Base-by-base conservation (phyloP, 352 stramenopile genomes). In the Globisporangium heterothallicum region DNA sequence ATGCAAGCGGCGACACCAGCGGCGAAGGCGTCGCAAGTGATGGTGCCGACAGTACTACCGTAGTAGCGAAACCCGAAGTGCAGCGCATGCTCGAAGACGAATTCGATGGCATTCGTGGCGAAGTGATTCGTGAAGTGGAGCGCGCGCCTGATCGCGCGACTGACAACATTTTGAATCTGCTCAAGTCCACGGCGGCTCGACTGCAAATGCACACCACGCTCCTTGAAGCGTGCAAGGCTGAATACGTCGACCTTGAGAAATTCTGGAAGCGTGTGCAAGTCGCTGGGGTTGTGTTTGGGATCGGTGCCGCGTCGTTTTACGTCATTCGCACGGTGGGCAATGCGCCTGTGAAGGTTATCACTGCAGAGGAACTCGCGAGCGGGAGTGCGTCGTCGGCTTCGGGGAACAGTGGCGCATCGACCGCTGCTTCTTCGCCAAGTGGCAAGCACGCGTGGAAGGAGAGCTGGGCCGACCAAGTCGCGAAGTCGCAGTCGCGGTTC, bases 171-270 rank as follows among this genome's bases (percentile, higher is more conserved):
- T 61, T 94, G 41, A 92, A 86, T 49, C 49, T 90, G 36, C 70
- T 94, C 49, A 91, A 89, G 59, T 64, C 66, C n/a, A 89, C 83
- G n/a, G 73, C 70, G 8, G 75, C 79, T 21, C 74, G 78, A 0
- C 65, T 94, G 25, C 92, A 94, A 60, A 92, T 94, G 84, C 84
- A 94, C 57, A 68, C 83, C 46, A 92, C 68, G 46, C 59, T 94
- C 10, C 59, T 94, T 5, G 72, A 92, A 40, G 78, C 76, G 2
- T 91, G 79, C 49, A 81, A 80, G 51, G 69, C 88, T 43, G 84
- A 94, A 58, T 92, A 91, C 42, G 34, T 81, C 18, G 77, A 89
- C 53, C 42, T 87, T 9, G 66, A 76, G 25, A 81, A 63, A 3
- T 86, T 92, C 38, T 91, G 80, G 78, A 82, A 84, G 38, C 77